Percentiles rank a stretch among this genome's conserved stretches.
phyloP scores from a whole-genome alignment of 2,329 filamentous ascomycete species.

The Colletotrichum simmondsii region DNA sequence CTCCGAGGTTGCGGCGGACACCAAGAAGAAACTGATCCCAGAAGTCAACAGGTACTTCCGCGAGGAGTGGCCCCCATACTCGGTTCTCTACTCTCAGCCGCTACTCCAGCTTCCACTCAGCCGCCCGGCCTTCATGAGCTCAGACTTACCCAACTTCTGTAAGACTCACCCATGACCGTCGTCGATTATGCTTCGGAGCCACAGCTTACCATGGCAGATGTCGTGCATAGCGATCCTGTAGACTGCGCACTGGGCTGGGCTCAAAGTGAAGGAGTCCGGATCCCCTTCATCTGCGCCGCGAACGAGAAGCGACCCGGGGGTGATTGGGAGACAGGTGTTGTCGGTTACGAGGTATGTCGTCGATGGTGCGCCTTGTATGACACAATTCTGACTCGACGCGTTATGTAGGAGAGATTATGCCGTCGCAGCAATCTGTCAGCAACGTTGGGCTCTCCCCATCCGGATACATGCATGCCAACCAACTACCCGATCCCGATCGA shows the following conservation, averaged over 20 bases:
- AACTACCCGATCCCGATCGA: conserved; percentile 79
- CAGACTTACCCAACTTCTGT: conserved; percentile 34
- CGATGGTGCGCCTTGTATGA: neutral
- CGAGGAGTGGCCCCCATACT: conserved; percentile 66
- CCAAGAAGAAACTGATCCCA: conserved; percentile 77
- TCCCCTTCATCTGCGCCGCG: conserved; percentile 78
- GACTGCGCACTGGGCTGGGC: conserved; percentile 30
- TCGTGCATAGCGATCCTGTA: conserved; percentile 24
- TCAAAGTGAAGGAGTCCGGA: conserved; percentile 43
- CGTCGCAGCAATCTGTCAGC: conserved; percentile 79
- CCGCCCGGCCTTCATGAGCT: conserved; percentile 39
- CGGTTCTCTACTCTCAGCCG: conserved; percentile 66
- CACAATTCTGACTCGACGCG: neutral
- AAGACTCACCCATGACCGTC: neutral
- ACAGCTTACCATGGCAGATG: conserved; percentile 37
- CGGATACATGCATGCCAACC: conserved; percentile 52
- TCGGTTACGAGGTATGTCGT: conserved; percentile 49
- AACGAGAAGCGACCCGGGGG: conserved; percentile 82
- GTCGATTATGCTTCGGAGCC: too few species aligned
- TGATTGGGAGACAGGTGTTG: conserved; percentile 77
- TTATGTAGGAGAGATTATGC: conserved; percentile 73
- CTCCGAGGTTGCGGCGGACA: conserved; percentile 77
- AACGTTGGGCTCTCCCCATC: conserved; percentile 71
- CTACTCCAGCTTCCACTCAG: conserved; percentile 57
- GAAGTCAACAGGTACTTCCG: conserved; percentile 68